Evolutionary conservation across 768 basidiomycete species (phyloP).

Genomic region (Suillus bovinus): DNA sequence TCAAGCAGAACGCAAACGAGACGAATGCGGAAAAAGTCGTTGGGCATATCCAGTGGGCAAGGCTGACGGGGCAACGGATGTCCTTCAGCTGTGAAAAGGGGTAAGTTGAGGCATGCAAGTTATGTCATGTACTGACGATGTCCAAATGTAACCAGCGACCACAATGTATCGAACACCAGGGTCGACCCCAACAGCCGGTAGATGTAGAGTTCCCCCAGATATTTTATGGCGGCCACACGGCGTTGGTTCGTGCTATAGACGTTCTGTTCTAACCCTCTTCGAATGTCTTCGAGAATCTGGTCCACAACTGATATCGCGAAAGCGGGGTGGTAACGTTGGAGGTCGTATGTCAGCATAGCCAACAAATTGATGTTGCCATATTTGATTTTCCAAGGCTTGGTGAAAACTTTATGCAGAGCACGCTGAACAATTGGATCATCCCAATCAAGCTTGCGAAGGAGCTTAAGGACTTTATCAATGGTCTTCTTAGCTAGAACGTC

Average conservation of each 20-base stretch:
- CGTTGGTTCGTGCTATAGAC: conserved; percentile 94
- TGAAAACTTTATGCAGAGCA: conserved; percentile 84
- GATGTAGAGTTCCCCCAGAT: conserved; percentile 96
- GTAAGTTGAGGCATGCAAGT: conserved; percentile 13
- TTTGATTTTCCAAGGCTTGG: conserved; percentile 98
- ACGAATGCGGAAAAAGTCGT: conserved; percentile 94
- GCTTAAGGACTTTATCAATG: conserved; percentile 93
- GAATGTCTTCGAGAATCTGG: conserved; percentile 91
- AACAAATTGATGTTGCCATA: conserved; percentile 86
- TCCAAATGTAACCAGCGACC: conserved; percentile 94
- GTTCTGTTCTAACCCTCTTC: conserved; percentile 90
- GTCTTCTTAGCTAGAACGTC: conserved; percentile 92
- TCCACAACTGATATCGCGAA: conserved; percentile 90
- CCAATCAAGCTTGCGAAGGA: conserved; percentile 95
- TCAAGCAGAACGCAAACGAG: conserved; percentile 91
- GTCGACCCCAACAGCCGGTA: conserved; percentile 88
- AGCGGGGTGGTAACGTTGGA: conserved; percentile 89
- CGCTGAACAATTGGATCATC: conserved; percentile 65
- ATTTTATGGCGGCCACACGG: conserved; percentile 88
- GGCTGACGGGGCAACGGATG: conserved; percentile 78
- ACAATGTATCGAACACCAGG: conserved; percentile 90
- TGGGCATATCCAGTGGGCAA: conserved; percentile 83
- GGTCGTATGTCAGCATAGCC: conserved; percentile 93
- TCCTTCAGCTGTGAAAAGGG: conserved; percentile 67
- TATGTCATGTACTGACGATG: conserved; percentile 68